Percentiles rank a stretch among this genome's conserved stretches.
These are phyloP conservation scores for Cladobotryum mycophilum DNA, from an alignment of 2,329 filamentous ascomycete genomes.

Conservation along the genomic window DNA sequence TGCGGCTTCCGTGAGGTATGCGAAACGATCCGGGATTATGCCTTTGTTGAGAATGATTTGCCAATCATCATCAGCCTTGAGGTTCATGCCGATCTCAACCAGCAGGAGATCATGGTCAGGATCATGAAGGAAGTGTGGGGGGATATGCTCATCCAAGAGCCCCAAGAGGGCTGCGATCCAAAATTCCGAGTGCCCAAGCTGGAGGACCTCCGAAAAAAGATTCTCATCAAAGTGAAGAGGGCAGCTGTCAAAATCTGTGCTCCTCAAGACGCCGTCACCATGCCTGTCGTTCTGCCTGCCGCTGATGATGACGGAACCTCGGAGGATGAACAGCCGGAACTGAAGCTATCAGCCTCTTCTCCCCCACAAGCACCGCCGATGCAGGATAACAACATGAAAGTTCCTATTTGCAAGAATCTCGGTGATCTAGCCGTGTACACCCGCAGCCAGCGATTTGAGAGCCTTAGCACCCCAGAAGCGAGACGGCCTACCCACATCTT, in stretches of 20 bases:
- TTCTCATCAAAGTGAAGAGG: constrained; percentile 76
- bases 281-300: constrained; percentile 21
- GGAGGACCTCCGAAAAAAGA: constrained; percentile 68
- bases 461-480: constrained; percentile 58
- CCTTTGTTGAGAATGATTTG: constrained; percentile 68
- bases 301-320: constrained; percentile 37
- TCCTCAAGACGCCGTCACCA: constrained; percentile 26
- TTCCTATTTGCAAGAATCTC: constrained; percentile 61
- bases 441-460: constrained; percentile 72
- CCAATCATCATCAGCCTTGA: constrained; percentile 91
- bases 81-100: constrained; percentile 73
- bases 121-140: constrained; percentile 91
- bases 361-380: not conserved
- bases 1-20: constrained; percentile 85
- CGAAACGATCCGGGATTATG: constrained; percentile 67
- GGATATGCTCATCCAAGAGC: constrained; percentile 60
- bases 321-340: constrained; percentile 34
- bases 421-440: constrained; percentile 79
- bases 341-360: not conserved
- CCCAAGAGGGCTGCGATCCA: constrained; percentile 45
- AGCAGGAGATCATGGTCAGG: constrained; percentile 87
- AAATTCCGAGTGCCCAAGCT: constrained; percentile 59
- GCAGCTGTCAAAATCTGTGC: constrained; percentile 31
- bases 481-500: constrained; percentile 66
- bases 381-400: constrained; percentile 37